Conservation (phyloP, 2,329 filamentous ascomycete species). For the Beauveria asiatica region DNA sequence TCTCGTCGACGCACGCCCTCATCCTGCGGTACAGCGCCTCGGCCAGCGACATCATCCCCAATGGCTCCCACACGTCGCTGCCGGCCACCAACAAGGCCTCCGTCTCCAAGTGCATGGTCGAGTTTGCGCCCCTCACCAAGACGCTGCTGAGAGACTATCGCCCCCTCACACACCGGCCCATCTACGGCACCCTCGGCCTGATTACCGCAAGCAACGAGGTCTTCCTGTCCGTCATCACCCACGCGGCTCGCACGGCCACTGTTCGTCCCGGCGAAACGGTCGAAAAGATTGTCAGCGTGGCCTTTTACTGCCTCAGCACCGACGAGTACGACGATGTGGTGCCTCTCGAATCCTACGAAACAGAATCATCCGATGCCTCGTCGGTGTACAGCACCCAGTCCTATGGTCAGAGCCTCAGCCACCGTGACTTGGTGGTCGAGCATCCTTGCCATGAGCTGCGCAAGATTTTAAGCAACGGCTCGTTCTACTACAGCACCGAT, state of each 20-base stretch:
- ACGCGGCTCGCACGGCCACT: conserved; percentile 68
- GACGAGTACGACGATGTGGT: conserved; percentile 75
- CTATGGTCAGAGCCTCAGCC: conserved; percentile 41
- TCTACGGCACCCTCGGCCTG: conserved; percentile 79
- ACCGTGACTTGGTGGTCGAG: conserved; percentile 63
- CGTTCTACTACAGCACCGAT: conserved; percentile 97
- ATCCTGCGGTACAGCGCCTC: conserved; percentile 72
- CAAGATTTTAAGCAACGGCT: conserved; percentile 86
- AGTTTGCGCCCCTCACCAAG: conserved; percentile 60
- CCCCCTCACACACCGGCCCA: conserved; percentile 61
- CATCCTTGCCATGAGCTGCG: conserved; percentile 87
- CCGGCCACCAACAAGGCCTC: conserved; percentile 35
- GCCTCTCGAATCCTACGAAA: conserved; percentile 43
- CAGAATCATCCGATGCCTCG: conserved; percentile 38
- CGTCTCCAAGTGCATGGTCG: conserved; percentile 71
- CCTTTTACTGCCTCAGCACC: conserved; percentile 88
- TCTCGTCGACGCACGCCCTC: conserved; percentile 68
- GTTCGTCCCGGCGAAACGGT: conserved; percentile 83
- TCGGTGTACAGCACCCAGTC: conserved; percentile 36
- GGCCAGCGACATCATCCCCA: conserved; percentile 49
- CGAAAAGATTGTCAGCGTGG: conserved; percentile 75
- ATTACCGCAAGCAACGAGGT: conserved; percentile 78
- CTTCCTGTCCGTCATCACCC: conserved; percentile 83
- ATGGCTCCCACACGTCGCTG: conserved; percentile 50
- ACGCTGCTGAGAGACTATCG: conserved; percentile 69